Base-by-base conservation (phyloP, 805 yeast species). In the Lachancea mirantina region DNA sequence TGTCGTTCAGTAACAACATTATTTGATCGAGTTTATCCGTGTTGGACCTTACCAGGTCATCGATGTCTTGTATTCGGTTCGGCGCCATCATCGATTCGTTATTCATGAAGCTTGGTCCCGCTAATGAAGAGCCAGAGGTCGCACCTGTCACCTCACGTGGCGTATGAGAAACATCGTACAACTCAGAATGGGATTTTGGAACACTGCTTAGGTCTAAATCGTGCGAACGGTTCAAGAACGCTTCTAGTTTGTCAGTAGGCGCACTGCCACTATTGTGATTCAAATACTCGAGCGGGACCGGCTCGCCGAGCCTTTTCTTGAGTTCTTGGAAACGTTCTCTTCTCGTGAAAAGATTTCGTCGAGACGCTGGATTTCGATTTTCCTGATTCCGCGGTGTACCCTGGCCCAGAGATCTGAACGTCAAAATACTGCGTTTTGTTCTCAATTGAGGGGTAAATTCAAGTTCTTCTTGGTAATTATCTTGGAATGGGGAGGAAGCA, bases 261-360 rank as follows among this genome's bases (percentile, higher is more conserved):
- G n/a, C 21, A 3, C 31, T 23, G 5, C 35, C 17, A 21, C 17
- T 10, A 5, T 15, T 15, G 8, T 21, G 21, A 2, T 43, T 36
- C 11, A 52, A 26, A 33, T 64, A 64, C 1, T 64, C 65, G 22
- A 64, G 40, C 2, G 68, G 68, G 14, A 63, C 28, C 2, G 69
- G 69, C 9, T 57, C 58, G 1, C 68, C 68, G 8, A 64, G 43
- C 9, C 34, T 28, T 14, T 38, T 39, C 20, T 39, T 39, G 35
- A 39, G 24, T 23, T 29, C 29, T 26, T 22, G 35, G 8, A 27
- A 30, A 3, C 21, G 4, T 15, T 30, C 39, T 26, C 31, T 26
- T 9, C 29, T 11, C 6, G 11, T 28, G 10, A 15, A n/a, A 6
- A 25, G 10, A 14, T 19, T 6, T 14, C 18, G 15, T 19, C 22